Conservation (phyloP, 495 filamentous ascomycete species). For the Daldinia grandis region DNA sequence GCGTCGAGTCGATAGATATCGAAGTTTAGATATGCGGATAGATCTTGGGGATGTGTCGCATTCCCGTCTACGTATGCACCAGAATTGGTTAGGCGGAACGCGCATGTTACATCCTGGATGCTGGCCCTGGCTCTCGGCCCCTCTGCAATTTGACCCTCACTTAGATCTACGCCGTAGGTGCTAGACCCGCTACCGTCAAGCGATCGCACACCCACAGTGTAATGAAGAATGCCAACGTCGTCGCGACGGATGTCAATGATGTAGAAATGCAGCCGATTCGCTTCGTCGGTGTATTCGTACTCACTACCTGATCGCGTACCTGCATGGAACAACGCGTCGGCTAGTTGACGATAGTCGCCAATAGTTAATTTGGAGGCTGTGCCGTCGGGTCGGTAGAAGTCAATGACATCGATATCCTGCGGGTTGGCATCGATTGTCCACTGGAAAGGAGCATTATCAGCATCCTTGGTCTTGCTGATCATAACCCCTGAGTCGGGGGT, state of each 20-base stretch:
- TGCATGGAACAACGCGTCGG: constrained; percentile 55
- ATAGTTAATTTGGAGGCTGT: constrained; percentile 43
- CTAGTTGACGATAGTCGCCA: constrained; percentile 54
- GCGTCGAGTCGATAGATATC: constrained; percentile 47
- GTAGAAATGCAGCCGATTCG: constrained; percentile 52
- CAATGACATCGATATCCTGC: constrained; percentile 48
- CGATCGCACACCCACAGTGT: constrained; percentile 49
- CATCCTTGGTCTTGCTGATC: constrained; percentile 54
- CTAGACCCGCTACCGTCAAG: constrained; percentile 46
- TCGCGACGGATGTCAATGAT: constrained; percentile 49
- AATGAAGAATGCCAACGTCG: constrained; percentile 46
- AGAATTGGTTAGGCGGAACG: constrained; percentile 48
- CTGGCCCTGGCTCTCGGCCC: constrained; percentile 25
- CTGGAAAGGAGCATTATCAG: constrained; percentile 48
- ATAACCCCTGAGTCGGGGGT: constrained; percentile 52
- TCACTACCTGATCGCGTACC: constrained; percentile 52
- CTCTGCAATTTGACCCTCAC: constrained; percentile 32
- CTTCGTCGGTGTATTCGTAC: constrained; percentile 50
- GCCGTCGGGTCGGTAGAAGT: constrained; percentile 48
- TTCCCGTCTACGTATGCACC: constrained; percentile 32
- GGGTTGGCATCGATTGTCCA: constrained; percentile 56
- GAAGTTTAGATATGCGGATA: constrained; percentile 39
- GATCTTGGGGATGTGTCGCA: constrained; percentile 44
- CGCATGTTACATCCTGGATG: constrained; percentile 41
- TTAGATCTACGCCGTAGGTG: constrained; percentile 43